Conservation (phyloP, 495 filamentous ascomycete genomes). For the Penicillium chermesinum region DNA sequence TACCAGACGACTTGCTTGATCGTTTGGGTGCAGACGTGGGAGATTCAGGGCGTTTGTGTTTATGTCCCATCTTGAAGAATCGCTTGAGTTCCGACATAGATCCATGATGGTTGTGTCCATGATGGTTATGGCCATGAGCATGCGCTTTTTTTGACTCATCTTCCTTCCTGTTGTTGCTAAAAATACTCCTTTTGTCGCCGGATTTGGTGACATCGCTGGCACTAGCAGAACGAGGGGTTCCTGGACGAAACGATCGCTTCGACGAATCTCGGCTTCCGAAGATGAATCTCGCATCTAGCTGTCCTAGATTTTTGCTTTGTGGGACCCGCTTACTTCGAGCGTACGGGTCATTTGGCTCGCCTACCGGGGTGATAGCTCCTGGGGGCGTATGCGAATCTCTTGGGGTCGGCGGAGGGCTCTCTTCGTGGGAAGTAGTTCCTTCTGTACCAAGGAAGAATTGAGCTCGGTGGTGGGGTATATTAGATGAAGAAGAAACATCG, state of each 20-base stretch:
- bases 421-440: slow-evolving; percentile 38
- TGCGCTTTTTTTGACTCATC: slow-evolving; percentile 19
- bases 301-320: slow-evolving; percentile 59
- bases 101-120: slow-evolving; percentile 47
- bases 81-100: slow-evolving; percentile 94
- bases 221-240: slow-evolving; percentile 41
- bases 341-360: slow-evolving; percentile 84
- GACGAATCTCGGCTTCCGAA: slow-evolving; percentile 57
- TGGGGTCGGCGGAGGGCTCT: slow-evolving; percentile 53
- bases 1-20: slow-evolving; percentile 44
- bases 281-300: slow-evolving; percentile 79
- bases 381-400: slow-evolving; percentile 54
- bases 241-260: slow-evolving; percentile 39
- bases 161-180: slow-evolving; percentile 44
- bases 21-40: slow-evolving; percentile 43
- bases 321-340: slow-evolving; percentile 73
- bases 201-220: slow-evolving; percentile 42
- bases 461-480: slow-evolving; percentile 53
- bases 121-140: too few species aligned
- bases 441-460: slow-evolving; percentile 74
- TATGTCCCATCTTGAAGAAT: slow-evolving; percentile 75
- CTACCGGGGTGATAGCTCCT: slow-evolving; percentile 69
- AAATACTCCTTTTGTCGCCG: slow-evolving; percentile 42
- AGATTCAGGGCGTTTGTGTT: slow-evolving; percentile 61
- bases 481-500: slow-evolving; percentile 34